Base-by-base conservation (phyloP, 129 eudicot species). In the Erigeron canadensis region DNA sequence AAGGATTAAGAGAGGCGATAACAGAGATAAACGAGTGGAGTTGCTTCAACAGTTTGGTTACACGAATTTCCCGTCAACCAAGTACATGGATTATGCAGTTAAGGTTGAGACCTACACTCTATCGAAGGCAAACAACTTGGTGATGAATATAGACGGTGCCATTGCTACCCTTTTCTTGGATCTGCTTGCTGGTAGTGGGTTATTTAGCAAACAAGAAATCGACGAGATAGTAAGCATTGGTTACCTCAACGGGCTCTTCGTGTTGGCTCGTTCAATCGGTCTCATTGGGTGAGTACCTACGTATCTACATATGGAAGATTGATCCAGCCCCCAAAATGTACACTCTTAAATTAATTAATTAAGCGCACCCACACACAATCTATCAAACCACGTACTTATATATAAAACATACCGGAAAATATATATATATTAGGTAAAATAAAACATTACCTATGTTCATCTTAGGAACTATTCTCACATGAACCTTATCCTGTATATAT, bases 51-150 rank as follows among this genome's bases (percentile, higher is more conserved):
- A 45, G 23, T 91, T 88, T 83, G 96, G 91, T 39, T 88, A 96
- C 40, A 79, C 96, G 16, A 81, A 88, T 77, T 91, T 91, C 71
- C 98, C 96, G 4, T 84, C 98, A 23, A 91, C 88, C 54, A 88
- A 91, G 74, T 91, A 91, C 91, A 88, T 91, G 98, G 98, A 91
- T 67, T 91, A 88, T 18, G 98, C 98, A 0, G 96, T 91, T 69
- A 79, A 86, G 77, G 98, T 91, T n/a, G 98, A 91, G 71, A 88
- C 91, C 34, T 91, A 91, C 78, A 91, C 96, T 39, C 96, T 91
- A 40, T 86, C 98, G 50, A 91, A 91, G 75, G 91, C 98, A 75
- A 91, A 91, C 86, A 91, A 88, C 81, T 73, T 91, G 43, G 96
- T 91, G 39, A 89, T 91, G 73, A 91, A 91, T 34, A 94, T 91